Evolutionary conservation across 2,329 filamentous ascomycete species (phyloP).

Genomic region (Dothideomycetes sp.): DNA sequence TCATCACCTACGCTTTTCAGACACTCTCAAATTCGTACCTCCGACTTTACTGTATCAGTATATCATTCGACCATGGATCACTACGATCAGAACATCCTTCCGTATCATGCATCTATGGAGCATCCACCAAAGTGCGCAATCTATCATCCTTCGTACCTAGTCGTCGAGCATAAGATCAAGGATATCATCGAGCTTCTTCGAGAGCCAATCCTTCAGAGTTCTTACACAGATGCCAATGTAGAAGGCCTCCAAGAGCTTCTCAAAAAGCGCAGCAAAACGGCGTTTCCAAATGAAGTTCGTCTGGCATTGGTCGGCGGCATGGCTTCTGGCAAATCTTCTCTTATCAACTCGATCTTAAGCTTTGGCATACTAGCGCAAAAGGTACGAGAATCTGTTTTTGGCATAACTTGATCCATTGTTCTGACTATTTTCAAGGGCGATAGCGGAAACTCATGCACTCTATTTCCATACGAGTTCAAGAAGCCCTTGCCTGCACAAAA

Average conservation of each 20-base stretch:
- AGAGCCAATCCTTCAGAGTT: neutral
- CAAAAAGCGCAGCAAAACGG: constrained; percentile 1
- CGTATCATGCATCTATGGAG: neutral
- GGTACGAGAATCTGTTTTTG: constrained; percentile 1
- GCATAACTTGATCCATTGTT: neutral
- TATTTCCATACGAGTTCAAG: constrained; percentile 16
- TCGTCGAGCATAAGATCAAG: neutral
- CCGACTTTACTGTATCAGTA: no score
- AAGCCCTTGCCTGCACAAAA: constrained; percentile 12
- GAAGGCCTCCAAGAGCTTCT: neutral
- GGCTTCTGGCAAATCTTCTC: constrained; percentile 19
- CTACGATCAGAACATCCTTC: no score
- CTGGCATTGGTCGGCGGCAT: constrained; percentile 17
- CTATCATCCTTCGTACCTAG: neutral
- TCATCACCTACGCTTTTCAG: no score
- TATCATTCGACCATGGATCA: no score
- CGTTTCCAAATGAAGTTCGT: constrained; percentile 7
- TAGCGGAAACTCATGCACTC: constrained; percentile 17
- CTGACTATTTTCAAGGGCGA: constrained; percentile 13
- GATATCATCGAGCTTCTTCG: neutral
- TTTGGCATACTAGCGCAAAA: constrained; percentile 18
- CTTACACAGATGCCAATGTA: neutral
- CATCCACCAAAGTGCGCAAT: neutral
- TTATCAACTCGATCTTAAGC: constrained; percentile 20
- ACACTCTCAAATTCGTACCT: no score